These are phyloP conservation scores for Picochlorum sp. DNA, from an alignment of 139 green algal species.

Conservation along the genomic window DNA sequence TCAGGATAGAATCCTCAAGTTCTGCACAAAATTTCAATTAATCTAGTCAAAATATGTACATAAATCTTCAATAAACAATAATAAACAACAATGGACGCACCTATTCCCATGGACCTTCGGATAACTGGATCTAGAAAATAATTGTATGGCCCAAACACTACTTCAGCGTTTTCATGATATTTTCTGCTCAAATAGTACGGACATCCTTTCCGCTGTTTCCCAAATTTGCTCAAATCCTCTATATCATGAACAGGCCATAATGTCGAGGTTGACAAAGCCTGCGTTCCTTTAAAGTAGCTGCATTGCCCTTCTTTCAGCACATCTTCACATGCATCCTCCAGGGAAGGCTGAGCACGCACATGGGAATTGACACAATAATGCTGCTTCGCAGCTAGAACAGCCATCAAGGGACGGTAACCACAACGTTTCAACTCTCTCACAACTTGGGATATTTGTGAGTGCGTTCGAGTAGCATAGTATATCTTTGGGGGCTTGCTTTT, in stretches of 20 bases:
- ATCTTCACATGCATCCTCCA: conserved; percentile 71
- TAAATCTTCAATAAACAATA: neutral
- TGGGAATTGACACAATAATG: conserved; percentile 83
- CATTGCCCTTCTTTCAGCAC: conserved; percentile 48
- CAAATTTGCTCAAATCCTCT: conserved; percentile 69
- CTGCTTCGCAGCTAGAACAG: conserved; percentile 67
- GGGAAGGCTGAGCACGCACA: conserved; percentile 3
- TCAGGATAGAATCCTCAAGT: conserved; percentile 57
- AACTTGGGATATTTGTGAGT: conserved; percentile 92
- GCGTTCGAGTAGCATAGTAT: conserved; percentile 80
- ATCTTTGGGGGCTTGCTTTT: conserved; percentile 37
- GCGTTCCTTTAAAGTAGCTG: conserved; percentile 32
- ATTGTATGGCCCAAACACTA: conserved; percentile 92
- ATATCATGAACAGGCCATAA: conserved; percentile 70
- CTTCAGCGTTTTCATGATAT: conserved; percentile 58
- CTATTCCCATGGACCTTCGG: conserved; percentile 55
- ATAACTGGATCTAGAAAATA: conserved; percentile 72
- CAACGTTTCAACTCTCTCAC: conserved; percentile 80
- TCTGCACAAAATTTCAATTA: too few relatives aligned
- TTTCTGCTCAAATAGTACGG: conserved; percentile 76
- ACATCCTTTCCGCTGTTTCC: conserved; percentile 46
- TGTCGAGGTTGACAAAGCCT: neutral
- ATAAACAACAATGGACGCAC: neutral
- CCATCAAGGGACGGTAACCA: conserved; percentile 66
- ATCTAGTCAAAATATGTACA: neutral